Conservation (phyloP, 2,329 filamentous ascomycete species). For the Diaporthe citri region DNA sequence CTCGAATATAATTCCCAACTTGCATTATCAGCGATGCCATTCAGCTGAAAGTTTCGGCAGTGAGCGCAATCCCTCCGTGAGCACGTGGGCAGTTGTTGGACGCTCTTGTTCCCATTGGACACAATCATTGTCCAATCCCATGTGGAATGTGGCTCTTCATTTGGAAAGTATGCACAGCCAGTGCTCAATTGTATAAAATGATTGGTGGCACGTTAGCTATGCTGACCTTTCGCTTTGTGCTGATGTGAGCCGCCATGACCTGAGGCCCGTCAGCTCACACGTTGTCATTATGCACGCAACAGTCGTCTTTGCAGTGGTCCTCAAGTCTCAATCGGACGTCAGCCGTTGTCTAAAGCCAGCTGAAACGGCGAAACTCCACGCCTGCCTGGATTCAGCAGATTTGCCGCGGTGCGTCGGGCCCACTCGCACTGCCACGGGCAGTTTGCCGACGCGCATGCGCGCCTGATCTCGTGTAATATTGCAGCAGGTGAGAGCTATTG, state of each 20-base stretch:
- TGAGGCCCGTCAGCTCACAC: background rate
- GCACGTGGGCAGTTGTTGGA: background rate
- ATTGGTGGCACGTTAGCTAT: background rate
- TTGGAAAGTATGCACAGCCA: background rate
- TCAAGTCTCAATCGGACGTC: background rate
- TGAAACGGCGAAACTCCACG: background rate
- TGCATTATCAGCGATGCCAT: background rate
- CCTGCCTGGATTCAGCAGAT: background rate
- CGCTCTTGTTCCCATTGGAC: background rate
- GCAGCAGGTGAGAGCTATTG: background rate
- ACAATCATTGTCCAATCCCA: background rate
- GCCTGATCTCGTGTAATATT: background rate
- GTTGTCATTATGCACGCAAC: background rate
- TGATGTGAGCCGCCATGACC: conserved; percentile 15
- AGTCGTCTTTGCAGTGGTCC: no score
- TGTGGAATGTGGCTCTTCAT: background rate
- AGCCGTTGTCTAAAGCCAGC: background rate
- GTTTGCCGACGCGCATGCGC: background rate
- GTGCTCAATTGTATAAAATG: background rate
- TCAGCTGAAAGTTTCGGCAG: background rate
- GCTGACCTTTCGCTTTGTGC: background rate
- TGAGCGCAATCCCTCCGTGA: background rate
- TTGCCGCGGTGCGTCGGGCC: background rate
- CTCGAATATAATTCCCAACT: background rate
- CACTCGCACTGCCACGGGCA: background rate